These are phyloP conservation scores for Syzygium aromaticum DNA, from an alignment of 345 rosid species.

Conservation along the genomic window DNA sequence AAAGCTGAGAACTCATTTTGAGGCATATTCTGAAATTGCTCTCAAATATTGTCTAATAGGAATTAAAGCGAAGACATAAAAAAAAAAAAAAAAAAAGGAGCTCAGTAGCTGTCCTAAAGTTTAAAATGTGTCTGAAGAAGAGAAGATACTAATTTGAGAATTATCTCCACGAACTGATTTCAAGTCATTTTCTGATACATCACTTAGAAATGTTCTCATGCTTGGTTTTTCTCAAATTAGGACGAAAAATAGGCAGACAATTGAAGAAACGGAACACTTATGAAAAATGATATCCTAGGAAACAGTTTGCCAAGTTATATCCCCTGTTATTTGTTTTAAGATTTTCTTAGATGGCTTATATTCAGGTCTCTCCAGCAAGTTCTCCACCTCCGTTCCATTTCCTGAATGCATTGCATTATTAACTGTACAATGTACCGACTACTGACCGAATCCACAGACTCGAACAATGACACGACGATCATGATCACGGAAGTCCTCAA, in stretches of 20 bases:
- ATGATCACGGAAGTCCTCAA: constrained; percentile 73
- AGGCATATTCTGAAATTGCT: background rate
- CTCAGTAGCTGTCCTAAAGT: background rate
- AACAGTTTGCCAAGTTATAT: background rate
- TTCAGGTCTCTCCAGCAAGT: background rate
- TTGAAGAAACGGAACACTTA: background rate
- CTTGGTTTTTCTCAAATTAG: background rate
- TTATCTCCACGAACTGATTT: background rate
- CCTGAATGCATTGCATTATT: background rate
- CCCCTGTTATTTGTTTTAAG: background rate
- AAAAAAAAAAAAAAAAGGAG: background rate
- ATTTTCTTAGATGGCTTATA: background rate
- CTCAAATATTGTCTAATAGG: background rate
- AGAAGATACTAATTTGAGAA: background rate
- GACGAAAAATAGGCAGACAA: background rate
- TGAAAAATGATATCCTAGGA: background rate
- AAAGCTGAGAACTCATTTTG: background rate
- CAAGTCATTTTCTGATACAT: background rate
- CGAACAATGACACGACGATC: constrained; percentile 74
- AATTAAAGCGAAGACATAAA: background rate
- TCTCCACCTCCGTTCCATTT: background rate
- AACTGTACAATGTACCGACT: background rate
- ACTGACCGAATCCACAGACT: constrained; percentile 90
- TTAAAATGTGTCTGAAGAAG: background rate
- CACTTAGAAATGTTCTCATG: background rate